Conservation (phyloP, 2,329 filamentous ascomycete genomes). For the Botryotinia globosa region DNA sequence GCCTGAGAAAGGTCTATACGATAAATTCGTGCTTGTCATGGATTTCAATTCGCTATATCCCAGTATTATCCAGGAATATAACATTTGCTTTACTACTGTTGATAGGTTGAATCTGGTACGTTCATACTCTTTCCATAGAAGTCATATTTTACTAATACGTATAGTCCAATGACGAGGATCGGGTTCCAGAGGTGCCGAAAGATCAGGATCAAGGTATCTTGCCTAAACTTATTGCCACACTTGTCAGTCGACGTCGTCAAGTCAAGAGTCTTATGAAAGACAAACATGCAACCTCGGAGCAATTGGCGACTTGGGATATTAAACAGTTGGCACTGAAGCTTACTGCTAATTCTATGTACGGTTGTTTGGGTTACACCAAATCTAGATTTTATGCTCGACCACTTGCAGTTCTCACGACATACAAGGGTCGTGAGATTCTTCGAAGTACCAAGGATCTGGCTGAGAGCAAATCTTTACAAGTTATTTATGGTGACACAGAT, state of each 20-base stretch:
- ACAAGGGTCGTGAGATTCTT: conserved; percentile 96
- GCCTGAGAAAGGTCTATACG: conserved; percentile 94
- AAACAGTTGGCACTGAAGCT: conserved; percentile 96
- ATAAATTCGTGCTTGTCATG: conserved; percentile 98
- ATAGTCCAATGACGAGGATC: conserved; percentile 75
- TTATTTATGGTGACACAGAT: conserved; percentile 98
- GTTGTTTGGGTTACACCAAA: conserved; percentile 93
- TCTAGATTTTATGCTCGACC: conserved; percentile 97
- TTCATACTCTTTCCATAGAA: conserved; percentile 19
- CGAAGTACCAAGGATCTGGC: conserved; percentile 93
- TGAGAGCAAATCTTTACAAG: conserved; percentile 83
- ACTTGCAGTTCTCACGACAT: conserved; percentile 91
- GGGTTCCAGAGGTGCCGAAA: conserved; percentile 79
- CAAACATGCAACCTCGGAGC: conserved; percentile 77
- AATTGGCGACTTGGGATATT: conserved; percentile 94
- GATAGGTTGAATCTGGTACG: conserved; percentile 71
- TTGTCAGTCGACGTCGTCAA: conserved; percentile 83
- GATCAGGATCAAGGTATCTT: conserved; percentile 81
- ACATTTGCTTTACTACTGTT: conserved; percentile 98
- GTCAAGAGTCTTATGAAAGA: conserved; percentile 98
- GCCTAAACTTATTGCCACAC: conserved; percentile 84
- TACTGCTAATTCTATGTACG: conserved; percentile 99
- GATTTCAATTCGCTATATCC: conserved; percentile 99
- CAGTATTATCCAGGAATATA: conserved; percentile 99
- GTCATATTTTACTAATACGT: conserved; percentile 28